Conservation (phyloP, 2,329 filamentous ascomycete genomes). For the Mycocentrospora acerina region DNA sequence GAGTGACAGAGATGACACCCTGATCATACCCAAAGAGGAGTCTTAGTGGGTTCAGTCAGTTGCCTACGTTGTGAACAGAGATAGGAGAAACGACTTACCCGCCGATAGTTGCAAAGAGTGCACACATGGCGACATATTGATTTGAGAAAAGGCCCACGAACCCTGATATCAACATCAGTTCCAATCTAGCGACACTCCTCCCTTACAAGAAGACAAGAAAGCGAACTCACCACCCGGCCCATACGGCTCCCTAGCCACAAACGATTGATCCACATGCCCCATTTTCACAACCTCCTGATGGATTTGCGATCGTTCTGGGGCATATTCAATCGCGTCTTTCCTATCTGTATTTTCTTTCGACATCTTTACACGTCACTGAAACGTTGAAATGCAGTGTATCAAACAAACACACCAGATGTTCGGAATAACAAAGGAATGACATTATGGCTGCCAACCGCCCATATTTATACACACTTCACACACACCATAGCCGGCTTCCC, state of each 20-base stretch:
- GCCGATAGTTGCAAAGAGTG: constrained; percentile 53
- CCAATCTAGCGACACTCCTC: not conserved
- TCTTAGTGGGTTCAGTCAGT: not conserved
- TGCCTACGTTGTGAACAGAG: no score
- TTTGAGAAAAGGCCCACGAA: constrained; percentile 52
- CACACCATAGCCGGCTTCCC: no score
- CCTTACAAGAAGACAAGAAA: not conserved
- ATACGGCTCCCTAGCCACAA: constrained; percentile 30
- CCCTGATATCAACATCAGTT: constrained; percentile 30
- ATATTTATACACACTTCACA: no score
- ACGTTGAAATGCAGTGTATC: no score
- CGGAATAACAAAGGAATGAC: no score
- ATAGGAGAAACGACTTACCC: no score
- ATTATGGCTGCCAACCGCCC: no score
- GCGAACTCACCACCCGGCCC: constrained; percentile 30
- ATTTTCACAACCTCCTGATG: constrained; percentile 24
- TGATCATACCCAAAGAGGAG: constrained; percentile 23
- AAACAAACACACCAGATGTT: no score
- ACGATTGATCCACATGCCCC: constrained; percentile 13
- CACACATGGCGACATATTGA: constrained; percentile 54
- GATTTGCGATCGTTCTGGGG: constrained; percentile 12
- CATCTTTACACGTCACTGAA: constrained; percentile 6
- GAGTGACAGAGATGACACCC: constrained; percentile 48
- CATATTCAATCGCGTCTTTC: constrained; percentile 19
- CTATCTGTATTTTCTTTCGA: constrained; percentile 13